Evolutionary conservation across 192 early-diverging fungal species (phyloP).

Genomic region (Coemansia sp.): DNA sequence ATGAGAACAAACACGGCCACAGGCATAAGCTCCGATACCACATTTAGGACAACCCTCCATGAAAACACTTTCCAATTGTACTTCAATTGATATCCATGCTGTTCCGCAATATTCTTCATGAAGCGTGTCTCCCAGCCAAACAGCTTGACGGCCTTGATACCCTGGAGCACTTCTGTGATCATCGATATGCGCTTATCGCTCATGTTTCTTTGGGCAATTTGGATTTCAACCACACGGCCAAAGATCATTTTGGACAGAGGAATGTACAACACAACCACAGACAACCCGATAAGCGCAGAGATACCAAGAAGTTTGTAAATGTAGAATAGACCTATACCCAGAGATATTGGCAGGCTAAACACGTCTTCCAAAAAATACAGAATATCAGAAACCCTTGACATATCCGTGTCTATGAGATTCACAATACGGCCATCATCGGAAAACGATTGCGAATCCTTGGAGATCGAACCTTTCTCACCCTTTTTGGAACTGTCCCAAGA

Average conservation of each 20-base stretch:
- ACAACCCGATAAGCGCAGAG: slow-evolving; percentile 76
- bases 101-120: no score
- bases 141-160: no score
- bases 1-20: no score
- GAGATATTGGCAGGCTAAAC: slow-evolving; percentile 62
- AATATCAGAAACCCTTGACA: slow-evolving; percentile 59
- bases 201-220: slow-evolving; percentile 57
- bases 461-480: neutral
- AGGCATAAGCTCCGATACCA: slow-evolving; percentile 60
- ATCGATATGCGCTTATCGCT: no score
- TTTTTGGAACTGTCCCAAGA: slow-evolving; percentile 25
- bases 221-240: slow-evolving; percentile 52
- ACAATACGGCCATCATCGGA: slow-evolving; percentile 48
- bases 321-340: slow-evolving; percentile 63
- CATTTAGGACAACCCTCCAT: no score
- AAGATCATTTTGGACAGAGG: slow-evolving; percentile 59
- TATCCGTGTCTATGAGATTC: no score
- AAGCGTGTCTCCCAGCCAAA: no score
- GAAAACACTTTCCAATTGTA: no score
- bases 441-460: slow-evolving; percentile 11
- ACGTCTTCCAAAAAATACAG: slow-evolving; percentile 58
- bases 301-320: slow-evolving; percentile 76
- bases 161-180: no score
- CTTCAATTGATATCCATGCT: no score
- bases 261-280: slow-evolving; percentile 60